Base-by-base conservation (phyloP, 805 yeast species). In the Pichia occidentalis region DNA sequence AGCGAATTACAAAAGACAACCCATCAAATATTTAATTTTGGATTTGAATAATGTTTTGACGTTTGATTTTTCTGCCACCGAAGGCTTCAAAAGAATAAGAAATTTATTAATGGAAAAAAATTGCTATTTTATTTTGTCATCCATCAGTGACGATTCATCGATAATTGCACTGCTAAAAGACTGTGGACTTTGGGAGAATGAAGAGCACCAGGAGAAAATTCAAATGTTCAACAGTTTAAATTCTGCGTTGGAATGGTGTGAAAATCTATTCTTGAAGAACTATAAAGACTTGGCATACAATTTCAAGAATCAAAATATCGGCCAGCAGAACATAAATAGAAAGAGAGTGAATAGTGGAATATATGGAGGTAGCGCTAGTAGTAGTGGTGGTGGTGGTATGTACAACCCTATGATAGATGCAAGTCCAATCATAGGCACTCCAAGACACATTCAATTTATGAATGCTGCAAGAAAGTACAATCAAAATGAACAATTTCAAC, bases 181-280 rank as follows among this genome's bases (percentile, higher is more conserved):
- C 39, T 94, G 92, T 12, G 95, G 95, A 1, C 62, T 90, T 16
- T 77, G 88, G 71, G 77, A 70, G 25, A 66, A 64, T 19, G 73
- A 68, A 39, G 63, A 57, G 23, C 60, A 67, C 31, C 61, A 67
- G 13, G 68, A 64, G 20, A 42, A 57, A 18, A 73, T 77, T 42
- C 78, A 77, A 49, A 67, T 88, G 30, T 90, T 87, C 54, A 73
- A 73, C 38, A 82, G 85, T 37, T 68, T 92, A 50, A 92, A 92
- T 54, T 73, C 82, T 39, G 95, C 95, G 0, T 68, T 92, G 29
- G 97, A 92, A 60, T 90, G 95, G 95, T 86, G 97, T 65, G 98
- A 92, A 58, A 90, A 92, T 60, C 80, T 81, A 50, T 86, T 88
- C 49, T 68, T 92, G 51, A 67, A 73, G 35, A 73, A 77, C 21